phyloP scores from a whole-genome alignment of 2,329 filamentous ascomycete species.

The Colletotrichum tropicale region DNA sequence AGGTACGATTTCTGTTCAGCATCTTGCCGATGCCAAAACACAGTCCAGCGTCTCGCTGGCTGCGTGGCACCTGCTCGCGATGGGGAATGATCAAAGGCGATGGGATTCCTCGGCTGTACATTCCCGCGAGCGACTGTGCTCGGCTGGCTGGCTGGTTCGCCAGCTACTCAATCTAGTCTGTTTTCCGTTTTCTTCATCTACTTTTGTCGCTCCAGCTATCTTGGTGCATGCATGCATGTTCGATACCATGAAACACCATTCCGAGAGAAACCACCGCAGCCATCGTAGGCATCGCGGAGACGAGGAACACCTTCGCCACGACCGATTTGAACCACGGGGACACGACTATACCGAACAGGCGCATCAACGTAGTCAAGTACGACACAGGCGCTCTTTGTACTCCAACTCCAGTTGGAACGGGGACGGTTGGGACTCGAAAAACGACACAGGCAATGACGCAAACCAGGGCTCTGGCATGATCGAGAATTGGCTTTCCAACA shows the following conservation, averaged over 20 bases:
- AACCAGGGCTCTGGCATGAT: background rate
- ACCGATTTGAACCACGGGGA: background rate
- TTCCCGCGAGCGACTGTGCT: background rate
- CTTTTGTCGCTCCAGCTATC: background rate
- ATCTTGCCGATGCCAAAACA: background rate
- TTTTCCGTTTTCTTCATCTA: background rate
- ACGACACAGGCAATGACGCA: background rate
- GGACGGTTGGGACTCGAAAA: background rate
- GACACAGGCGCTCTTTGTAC: background rate
- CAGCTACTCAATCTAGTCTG: background rate
- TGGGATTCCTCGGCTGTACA: background rate
- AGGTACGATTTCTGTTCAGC: background rate
- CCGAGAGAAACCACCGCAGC: background rate
- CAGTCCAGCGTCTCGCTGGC: background rate
- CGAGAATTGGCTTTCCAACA: constrained; percentile 6
- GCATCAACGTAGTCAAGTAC: background rate
- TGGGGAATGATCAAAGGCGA: background rate
- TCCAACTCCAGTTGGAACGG: background rate
- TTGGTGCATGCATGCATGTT: background rate
- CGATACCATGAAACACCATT: background rate
- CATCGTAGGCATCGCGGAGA: background rate
- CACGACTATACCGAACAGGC: background rate
- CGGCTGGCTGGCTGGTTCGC: background rate
- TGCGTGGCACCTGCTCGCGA: background rate
- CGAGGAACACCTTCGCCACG: background rate